A percentile compares a stretch with the other conserved stretches of the same genome.
Evolutionary conservation across 345 rosid species (phyloP).

Genomic region (Eutrema yunnanense): DNA sequence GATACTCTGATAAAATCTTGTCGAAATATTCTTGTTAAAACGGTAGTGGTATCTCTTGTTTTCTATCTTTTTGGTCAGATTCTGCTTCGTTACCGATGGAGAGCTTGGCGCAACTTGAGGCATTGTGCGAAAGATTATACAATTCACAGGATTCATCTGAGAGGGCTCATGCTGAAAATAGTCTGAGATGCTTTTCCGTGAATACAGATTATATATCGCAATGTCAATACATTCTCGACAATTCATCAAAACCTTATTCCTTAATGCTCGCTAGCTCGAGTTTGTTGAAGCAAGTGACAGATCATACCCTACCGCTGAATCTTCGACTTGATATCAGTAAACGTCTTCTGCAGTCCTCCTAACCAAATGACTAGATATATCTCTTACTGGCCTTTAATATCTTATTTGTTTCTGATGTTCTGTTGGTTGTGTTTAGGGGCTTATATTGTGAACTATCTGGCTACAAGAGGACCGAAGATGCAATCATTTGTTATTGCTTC

Average conservation of each 20-base stretch:
- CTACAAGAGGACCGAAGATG: constrained; percentile 85
- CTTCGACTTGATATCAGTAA: constrained; percentile 95
- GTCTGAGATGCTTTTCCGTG: constrained; percentile 82
- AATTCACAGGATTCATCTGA: constrained; percentile 93
- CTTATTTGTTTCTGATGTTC: constrained; percentile 11
- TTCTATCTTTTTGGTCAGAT: constrained; percentile 27
- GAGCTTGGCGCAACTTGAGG: constrained; percentile 96
- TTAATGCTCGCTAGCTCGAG: constrained; percentile 99
- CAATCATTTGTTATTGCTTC: constrained; percentile 82
- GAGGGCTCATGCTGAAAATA: constrained; percentile 87
- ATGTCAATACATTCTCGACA: constrained; percentile 96
- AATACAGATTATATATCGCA: constrained; percentile 90
- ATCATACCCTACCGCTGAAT: constrained; percentile 74
- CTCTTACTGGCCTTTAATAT: neutral
- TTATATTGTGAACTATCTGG: constrained; percentile 80
- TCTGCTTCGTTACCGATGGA: constrained; percentile 58
- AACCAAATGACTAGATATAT: neutral
- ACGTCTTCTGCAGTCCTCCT: constrained; percentile 4
- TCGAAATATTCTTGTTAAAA: constrained; percentile 11
- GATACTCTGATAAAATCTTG: constrained; percentile 7
- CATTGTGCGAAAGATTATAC: constrained; percentile 89
- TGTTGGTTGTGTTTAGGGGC: constrained; percentile 40
- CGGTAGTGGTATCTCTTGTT: constrained; percentile 28
- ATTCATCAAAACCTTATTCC: constrained; percentile 91
- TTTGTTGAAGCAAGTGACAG: constrained; percentile 91